These are phyloP conservation scores for Neurospora sp. DNA, from an alignment of 495 filamentous ascomycete species.

Conservation along the genomic window DNA sequence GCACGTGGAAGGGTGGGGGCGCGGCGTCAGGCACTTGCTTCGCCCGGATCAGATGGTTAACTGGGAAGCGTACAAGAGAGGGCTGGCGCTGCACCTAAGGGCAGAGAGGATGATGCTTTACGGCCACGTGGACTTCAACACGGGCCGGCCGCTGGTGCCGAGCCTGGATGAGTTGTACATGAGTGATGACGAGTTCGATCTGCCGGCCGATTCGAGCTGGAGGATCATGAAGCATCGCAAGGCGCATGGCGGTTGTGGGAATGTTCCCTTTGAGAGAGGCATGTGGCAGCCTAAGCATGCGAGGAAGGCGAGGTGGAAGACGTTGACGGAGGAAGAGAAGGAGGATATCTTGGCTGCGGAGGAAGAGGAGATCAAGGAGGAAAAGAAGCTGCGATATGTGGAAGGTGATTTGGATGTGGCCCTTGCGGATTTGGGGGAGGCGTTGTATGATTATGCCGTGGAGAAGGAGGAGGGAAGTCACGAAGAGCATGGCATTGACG, in stretches of 20 bases:
- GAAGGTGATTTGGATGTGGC: not conserved
- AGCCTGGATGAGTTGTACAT: slow-evolving; percentile 36
- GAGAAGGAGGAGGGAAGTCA: not conserved
- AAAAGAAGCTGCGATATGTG: not conserved
- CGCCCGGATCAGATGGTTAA: slow-evolving; percentile 48
- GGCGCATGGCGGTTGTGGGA: slow-evolving; percentile 19
- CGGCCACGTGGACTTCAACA: slow-evolving; percentile 41
- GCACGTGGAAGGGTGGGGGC: slow-evolving; percentile 44
- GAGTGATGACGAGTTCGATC: slow-evolving; percentile 25
- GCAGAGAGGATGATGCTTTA: slow-evolving; percentile 42
- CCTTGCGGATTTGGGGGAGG: not conserved
- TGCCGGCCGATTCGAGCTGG: slow-evolving; percentile 5
- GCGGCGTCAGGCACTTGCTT: slow-evolving; percentile 28
- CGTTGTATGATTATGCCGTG: not conserved
- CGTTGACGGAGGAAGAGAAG: slow-evolving; percentile 15
- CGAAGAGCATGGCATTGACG: not conserved
- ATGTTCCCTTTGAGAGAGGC: slow-evolving; percentile 19
- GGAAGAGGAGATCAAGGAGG: slow-evolving; percentile 3
- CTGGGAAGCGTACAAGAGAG: slow-evolving; percentile 36
- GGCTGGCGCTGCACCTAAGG: slow-evolving; percentile 36
- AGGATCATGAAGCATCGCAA: slow-evolving; percentile 1
- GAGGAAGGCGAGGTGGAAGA: slow-evolving; percentile 23
- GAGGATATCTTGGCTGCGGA: slow-evolving; percentile 16
- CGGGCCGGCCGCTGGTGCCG: slow-evolving; percentile 27
- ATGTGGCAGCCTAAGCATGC: slow-evolving; percentile 28